A percentile compares a stretch with the other conserved stretches of the same genome.
phyloP scores from a whole-genome alignment of 2,329 filamentous ascomycete species.

The Fusarium pseudonygamai region DNA sequence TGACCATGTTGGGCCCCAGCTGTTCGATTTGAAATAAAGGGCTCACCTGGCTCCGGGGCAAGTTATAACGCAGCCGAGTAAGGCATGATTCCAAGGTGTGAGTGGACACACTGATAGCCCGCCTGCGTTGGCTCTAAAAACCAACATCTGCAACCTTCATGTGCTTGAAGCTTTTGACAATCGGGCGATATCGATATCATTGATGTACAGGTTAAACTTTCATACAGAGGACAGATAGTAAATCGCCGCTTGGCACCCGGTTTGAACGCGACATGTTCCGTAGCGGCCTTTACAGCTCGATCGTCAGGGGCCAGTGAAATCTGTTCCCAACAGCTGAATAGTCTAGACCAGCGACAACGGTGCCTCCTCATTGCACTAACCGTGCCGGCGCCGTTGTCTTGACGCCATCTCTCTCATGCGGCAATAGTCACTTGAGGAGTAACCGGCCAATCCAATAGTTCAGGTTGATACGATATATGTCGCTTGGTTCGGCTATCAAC shows the following conservation, averaged over 20 bases:
- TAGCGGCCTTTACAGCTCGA: conserved; percentile 19
- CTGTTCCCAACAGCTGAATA: conserved; percentile 16
- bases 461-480: background rate
- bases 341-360: conserved; percentile 32
- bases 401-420: conserved; percentile 28
- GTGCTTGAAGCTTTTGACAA: conserved; percentile 27
- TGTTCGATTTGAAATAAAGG: conserved; percentile 15
- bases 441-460: conserved; percentile 26
- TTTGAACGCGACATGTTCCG: conserved; percentile 28
- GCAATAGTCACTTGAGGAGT: conserved; percentile 4
- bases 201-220: conserved; percentile 6
- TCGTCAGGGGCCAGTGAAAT: conserved; percentile 28
- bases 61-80: conserved; percentile 16
- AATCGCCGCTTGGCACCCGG: conserved; percentile 11
- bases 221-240: conserved; percentile 5
- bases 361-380: conserved; percentile 33
- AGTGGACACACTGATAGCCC: conserved; percentile 22
- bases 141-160: conserved; percentile 21
- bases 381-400: conserved; percentile 19
- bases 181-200: conserved; percentile 18
- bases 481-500: conserved; percentile 4
- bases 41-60: conserved; percentile 19
- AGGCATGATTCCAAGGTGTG: conserved; percentile 29
- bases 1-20: background rate
- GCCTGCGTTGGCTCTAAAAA: conserved; percentile 13